Evolutionary conservation across 1,139 yeast genomes (phyloP).

Genomic region (Taiozyma sp.): DNA sequence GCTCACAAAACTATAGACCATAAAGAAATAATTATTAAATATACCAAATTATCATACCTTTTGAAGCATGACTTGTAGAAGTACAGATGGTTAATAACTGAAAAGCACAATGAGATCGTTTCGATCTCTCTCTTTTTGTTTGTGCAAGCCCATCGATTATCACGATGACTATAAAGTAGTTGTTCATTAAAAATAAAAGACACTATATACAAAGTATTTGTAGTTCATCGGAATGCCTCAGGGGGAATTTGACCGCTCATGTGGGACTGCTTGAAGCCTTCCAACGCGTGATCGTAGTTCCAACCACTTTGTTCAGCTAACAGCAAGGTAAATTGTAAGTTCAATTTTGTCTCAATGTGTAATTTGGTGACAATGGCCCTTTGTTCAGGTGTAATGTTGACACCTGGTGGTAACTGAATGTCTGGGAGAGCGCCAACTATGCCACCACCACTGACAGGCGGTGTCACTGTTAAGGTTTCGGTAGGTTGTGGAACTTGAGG

Average conservation of each 20-base stretch:
- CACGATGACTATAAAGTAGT: not conserved
- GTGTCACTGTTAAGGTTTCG: slow-evolving; percentile 11
- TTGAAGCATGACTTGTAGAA: not conserved
- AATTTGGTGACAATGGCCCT: slow-evolving; percentile 62
- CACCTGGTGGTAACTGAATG: slow-evolving; percentile 27
- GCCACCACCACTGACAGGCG: slow-evolving; percentile 6
- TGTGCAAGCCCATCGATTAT: not conserved
- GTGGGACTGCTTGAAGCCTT: slow-evolving; percentile 63
- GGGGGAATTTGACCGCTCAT: slow-evolving; percentile 46
- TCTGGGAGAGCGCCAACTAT: slow-evolving; percentile 4
- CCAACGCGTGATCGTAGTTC: slow-evolving; percentile 67
- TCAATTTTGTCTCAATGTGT: slow-evolving; percentile 69
- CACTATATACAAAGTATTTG: not conserved
- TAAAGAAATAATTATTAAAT: not conserved
- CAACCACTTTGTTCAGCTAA: slow-evolving; percentile 86
- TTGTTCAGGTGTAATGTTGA: slow-evolving; percentile 37
- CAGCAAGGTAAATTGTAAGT: slow-evolving; percentile 73
- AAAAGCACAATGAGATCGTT: not conserved
- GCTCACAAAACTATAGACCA: not conserved
- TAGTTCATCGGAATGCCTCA: slow-evolving; percentile 38
- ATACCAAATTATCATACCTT: not conserved
- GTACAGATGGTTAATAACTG: not conserved
- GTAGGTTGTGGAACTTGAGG: slow-evolving; percentile 4
- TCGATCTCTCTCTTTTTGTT: not conserved
- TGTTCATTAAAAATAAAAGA: not conserved